A percentile compares a stretch with the other conserved stretches of the same genome.
Conservation (phyloP, 495 filamentous ascomycete species). For the Penicillium cosmopolitanum region DNA sequence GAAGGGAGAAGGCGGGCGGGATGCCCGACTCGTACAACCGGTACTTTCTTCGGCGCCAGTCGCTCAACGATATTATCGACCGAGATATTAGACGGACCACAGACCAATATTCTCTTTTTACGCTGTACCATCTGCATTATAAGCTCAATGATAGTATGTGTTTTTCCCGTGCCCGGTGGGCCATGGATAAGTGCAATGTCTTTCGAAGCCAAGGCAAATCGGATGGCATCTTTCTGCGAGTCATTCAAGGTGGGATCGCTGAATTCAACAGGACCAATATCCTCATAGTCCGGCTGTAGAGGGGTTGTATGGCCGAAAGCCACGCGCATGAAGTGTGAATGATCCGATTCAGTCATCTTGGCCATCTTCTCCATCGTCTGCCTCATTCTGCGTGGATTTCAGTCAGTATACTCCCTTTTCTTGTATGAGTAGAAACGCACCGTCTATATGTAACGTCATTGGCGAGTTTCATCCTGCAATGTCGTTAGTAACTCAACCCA, state of each 20-base stretch:
- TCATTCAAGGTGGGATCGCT: constrained; percentile 81
- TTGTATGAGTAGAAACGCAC: constrained; percentile 39
- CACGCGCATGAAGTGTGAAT: constrained; percentile 76
- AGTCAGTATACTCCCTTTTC: not conserved
- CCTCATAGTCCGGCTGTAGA: constrained; percentile 49
- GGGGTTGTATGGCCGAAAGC: constrained; percentile 69
- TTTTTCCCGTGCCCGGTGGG: constrained; percentile 95
- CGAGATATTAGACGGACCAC: constrained; percentile 93
- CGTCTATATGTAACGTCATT: constrained; percentile 92
- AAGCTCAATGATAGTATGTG: constrained; percentile 93
- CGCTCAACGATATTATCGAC: constrained; percentile 99
- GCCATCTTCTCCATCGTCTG: constrained; percentile 80
- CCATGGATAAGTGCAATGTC: constrained; percentile 95
- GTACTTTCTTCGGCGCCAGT: constrained; percentile 77
- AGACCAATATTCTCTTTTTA: constrained; percentile 80
- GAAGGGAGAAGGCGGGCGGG: constrained; percentile 89
- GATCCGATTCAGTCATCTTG: constrained; percentile 70
- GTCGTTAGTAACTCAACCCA: constrained; percentile 2
- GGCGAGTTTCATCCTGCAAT: constrained; percentile 77
- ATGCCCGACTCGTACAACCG: constrained; percentile 89
- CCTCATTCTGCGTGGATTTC: constrained; percentile 68
- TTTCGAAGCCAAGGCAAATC: constrained; percentile 78
- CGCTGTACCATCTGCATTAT: constrained; percentile 81
- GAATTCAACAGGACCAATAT: constrained; percentile 69
- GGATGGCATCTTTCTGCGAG: constrained; percentile 87